These are phyloP conservation scores for Penicillium sp. DNA, from an alignment of 2,329 filamentous ascomycete species.

Conservation along the genomic window DNA sequence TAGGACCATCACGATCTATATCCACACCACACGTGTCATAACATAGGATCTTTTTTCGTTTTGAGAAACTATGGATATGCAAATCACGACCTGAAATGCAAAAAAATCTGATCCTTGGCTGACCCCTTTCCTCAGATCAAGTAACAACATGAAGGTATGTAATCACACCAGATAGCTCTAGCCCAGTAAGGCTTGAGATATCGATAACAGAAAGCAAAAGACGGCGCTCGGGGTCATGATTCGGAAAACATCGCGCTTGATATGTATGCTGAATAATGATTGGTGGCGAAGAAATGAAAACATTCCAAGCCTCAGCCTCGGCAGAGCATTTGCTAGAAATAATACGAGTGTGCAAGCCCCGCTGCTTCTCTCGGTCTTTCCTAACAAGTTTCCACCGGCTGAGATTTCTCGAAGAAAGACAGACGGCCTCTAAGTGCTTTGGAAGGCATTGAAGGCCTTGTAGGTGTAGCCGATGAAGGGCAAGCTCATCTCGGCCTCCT, in stretches of 20 bases:
- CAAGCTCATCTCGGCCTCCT: slow-evolving; percentile 91
- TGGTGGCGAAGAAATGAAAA: slow-evolving; percentile 34
- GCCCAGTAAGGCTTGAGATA: slow-evolving; percentile 28
- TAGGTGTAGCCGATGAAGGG: slow-evolving; percentile 97
- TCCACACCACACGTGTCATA: neutral
- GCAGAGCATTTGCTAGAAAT: slow-evolving; percentile 30
- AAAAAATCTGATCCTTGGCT: slow-evolving; percentile 14
- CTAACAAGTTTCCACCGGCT: slow-evolving; percentile 11
- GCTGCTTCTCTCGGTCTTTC: slow-evolving; percentile 35
- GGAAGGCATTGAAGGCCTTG: slow-evolving; percentile 86
- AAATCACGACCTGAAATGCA: slow-evolving; percentile 31
- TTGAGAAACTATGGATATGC: slow-evolving; percentile 22
- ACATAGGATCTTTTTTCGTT: slow-evolving; percentile 16
- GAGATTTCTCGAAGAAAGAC: slow-evolving; percentile 27
- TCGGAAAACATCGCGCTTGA: slow-evolving; percentile 40
- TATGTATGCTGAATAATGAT: slow-evolving; percentile 47
- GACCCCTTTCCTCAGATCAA: slow-evolving; percentile 5
- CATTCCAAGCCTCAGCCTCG: slow-evolving; percentile 29
- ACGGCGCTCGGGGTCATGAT: slow-evolving; percentile 32
- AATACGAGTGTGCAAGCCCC: slow-evolving; percentile 41
- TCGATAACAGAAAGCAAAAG: slow-evolving; percentile 36
- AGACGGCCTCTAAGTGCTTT: slow-evolving; percentile 42
- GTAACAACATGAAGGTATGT: slow-evolving; percentile 5
- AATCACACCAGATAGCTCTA: slow-evolving; percentile 11
- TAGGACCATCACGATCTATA: neutral